Conservation (phyloP, 2,329 filamentous ascomycete genomes). For the Chrysosporium keratinophilum region DNA sequence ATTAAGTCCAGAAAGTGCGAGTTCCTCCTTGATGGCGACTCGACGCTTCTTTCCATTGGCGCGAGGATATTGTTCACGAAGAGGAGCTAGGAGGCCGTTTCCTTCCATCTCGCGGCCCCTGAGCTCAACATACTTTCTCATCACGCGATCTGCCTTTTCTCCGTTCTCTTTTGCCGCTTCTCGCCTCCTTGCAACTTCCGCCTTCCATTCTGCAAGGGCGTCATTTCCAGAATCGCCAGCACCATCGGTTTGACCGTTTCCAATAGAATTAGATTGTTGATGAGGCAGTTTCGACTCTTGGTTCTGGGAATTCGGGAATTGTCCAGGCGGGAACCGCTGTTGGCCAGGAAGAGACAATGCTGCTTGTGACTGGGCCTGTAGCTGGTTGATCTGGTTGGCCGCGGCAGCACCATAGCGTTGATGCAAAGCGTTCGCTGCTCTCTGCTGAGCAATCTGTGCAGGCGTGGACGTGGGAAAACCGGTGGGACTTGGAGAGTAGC, state of each 20-base stretch:
- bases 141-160: constrained; percentile 30
- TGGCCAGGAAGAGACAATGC: constrained; percentile 30
- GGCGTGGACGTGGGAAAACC: constrained; percentile 19
- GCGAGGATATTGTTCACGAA: constrained; percentile 30
- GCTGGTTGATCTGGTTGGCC: constrained; percentile 35
- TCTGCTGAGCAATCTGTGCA: constrained; percentile 40
- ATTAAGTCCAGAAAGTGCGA: constrained; percentile 14
- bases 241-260: constrained; percentile 64
- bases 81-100: constrained; percentile 37
- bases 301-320: constrained; percentile 25
- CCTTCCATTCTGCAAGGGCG: constrained; percentile 46
- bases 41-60: constrained; percentile 34
- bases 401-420: constrained; percentile 38
- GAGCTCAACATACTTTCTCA: constrained; percentile 35
- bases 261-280: constrained; percentile 31
- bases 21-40: constrained; percentile 13
- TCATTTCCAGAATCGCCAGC: constrained; percentile 42
- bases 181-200: constrained; percentile 36
- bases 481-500: constrained; percentile 27
- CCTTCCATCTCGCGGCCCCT: constrained; percentile 36
- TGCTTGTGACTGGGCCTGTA: constrained; percentile 34
- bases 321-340: constrained; percentile 19
- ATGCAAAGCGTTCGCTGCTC: constrained; percentile 43
- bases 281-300: constrained; percentile 30
- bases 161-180: constrained; percentile 30